These are phyloP conservation scores for Symbiodinium pilosum DNA, from an alignment of 73 alveolate genomes.

Conservation along the genomic window DNA sequence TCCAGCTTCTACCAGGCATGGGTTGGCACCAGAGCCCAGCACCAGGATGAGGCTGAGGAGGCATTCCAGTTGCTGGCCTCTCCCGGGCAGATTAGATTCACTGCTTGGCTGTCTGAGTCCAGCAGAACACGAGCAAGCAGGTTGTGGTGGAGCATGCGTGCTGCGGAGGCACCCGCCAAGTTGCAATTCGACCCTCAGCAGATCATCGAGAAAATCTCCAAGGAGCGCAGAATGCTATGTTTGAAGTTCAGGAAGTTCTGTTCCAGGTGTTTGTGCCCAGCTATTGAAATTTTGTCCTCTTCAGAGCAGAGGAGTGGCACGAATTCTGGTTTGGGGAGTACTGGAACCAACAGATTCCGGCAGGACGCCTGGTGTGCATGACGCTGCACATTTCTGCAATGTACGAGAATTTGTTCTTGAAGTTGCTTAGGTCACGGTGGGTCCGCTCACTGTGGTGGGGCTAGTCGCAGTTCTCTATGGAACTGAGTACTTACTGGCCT, in stretches of 20 bases:
- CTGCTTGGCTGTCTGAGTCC: too few relatives aligned
- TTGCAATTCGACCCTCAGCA: not conserved
- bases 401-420: not conserved
- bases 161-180: not conserved
- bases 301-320: slow-evolving; percentile 93
- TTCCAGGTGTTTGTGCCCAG: not conserved
- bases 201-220: not conserved
- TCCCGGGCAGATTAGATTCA: too few relatives aligned
- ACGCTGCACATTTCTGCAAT: not conserved
- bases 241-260: not conserved
- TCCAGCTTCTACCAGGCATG: too few relatives aligned
- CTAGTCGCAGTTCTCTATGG: slow-evolving; percentile 23
- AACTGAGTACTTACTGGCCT: slow-evolving; percentile 7
- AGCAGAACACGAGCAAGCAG: too few relatives aligned
- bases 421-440: slow-evolving; percentile 1
- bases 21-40: too few relatives aligned
- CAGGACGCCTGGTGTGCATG: not conserved
- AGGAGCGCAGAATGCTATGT: too few relatives aligned
- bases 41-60: too few relatives aligned
- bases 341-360: slow-evolving; percentile 57
- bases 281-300: not conserved
- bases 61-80: too few relatives aligned
- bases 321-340: slow-evolving; percentile 83
- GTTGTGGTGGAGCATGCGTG: too few relatives aligned
- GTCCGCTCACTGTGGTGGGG: slow-evolving; percentile 14